These are phyloP conservation scores for Centaurea solstitialis DNA, from an alignment of 129 eudicot species.

Conservation along the genomic window DNA sequence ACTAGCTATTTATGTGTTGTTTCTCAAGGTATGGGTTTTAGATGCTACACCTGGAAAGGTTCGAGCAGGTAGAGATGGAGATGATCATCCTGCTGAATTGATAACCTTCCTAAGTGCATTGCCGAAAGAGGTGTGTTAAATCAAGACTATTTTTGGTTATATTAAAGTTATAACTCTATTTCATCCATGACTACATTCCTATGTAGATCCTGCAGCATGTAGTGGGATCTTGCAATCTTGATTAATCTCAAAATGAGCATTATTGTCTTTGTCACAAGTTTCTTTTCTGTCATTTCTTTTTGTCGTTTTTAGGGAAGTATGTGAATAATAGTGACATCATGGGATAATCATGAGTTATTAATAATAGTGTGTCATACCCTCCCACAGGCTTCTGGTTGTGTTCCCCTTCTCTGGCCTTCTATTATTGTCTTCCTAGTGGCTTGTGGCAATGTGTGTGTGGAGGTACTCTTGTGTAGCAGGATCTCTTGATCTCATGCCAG, in stretches of 20 bases:
- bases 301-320: background rate
- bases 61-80: conserved; percentile 91
- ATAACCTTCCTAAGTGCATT: conserved; percentile 65
- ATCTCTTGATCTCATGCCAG: background rate
- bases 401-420: background rate
- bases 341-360: background rate
- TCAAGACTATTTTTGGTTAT: background rate
- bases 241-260: conserved; percentile 5
- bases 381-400: background rate
- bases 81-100: conserved; percentile 93
- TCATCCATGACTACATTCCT: background rate
- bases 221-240: background rate
- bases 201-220: background rate
- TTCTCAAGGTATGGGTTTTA: conserved; percentile 79
- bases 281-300: background rate
- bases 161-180: background rate
- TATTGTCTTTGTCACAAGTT: background rate
- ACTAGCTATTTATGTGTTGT: conserved; percentile 2
- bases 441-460: background rate
- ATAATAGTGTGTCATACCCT: background rate
- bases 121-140: conserved; percentile 56
- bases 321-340: background rate
- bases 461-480: background rate
- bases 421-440: background rate
- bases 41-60: conserved; percentile 99